Base-by-base conservation (phyloP, 164 flowering plant species). In the Santalum album region DNA sequence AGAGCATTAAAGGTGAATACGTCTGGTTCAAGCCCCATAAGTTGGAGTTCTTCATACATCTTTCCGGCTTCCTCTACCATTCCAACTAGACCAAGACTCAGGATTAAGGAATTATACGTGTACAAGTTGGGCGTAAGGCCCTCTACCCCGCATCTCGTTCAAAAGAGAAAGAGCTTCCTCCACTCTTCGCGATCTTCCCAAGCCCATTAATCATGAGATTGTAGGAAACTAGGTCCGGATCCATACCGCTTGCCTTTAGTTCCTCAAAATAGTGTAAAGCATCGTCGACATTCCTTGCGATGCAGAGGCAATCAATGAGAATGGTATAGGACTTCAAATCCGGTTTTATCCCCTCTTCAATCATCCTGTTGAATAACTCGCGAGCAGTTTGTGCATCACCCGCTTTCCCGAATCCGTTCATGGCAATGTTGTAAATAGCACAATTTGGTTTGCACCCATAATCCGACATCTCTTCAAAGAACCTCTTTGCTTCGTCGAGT, bases 1-100 rank as follows among this genome's bases (percentile, higher is more conserved):
- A 92, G 86, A 56, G 91, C 84, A 72, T 92, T 92, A 62, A 82
- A 89, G 2, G 99, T 92, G 56, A 73, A 80, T 27, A 84, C 94
- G 67, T 76, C 74, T 16, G 98, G 94, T 68, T 84, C 76, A 62
- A 88, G 68, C 51, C 94, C 96, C 46, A 43, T 57, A 15, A 38
- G 59, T 65, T 64, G 78, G 27, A 92, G 79, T 51, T 84, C 84
- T 58, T 86, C 87, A 63, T 76, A 92, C 67, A 86, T 58, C 27
- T 69, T 75, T 39, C 70, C 74, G 0, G 96, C 95, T 75, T 84
- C 78, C 40, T 86, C 87, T 21, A 77, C 70, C 86, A 65, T 84
- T 54, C 98, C 95, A 57, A 35, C 78, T 61, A 69, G 68, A 57
- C 95, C 95, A 63, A 83, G 83, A 79, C 83, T 60, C 55, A 77